Conservation (phyloP, 2,329 filamentous ascomycete species). For the Penicillium sp. region DNA sequence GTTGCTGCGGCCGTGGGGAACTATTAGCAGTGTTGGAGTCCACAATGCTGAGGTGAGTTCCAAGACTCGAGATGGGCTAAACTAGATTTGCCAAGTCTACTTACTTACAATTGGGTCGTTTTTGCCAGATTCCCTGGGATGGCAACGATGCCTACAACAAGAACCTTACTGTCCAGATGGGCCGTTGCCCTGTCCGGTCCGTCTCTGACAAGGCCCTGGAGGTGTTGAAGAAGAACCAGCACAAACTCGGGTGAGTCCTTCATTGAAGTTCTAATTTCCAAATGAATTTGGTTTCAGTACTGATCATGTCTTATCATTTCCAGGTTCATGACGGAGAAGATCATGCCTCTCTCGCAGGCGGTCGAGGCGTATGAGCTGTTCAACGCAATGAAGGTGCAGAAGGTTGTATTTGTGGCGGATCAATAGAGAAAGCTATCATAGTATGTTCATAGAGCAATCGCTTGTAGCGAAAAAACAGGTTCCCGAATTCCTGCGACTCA, state of each 20-base stretch:
- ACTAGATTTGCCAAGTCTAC: neutral
- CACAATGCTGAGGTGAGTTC: conserved; percentile 68
- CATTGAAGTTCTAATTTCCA: neutral
- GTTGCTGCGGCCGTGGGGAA: conserved; percentile 70
- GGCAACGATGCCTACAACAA: conserved; percentile 67
- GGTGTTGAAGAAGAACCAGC: conserved; percentile 66
- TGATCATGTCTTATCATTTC: neutral
- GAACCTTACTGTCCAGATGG: conserved; percentile 74
- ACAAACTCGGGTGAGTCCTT: conserved; percentile 62
- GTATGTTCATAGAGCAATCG: neutral
- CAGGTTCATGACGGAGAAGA: conserved; percentile 76
- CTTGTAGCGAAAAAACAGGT: neutral
- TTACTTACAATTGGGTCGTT: conserved; percentile 23
- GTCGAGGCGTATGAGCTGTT: conserved; percentile 71
- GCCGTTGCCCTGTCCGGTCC: conserved; percentile 72
- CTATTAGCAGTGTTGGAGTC: conserved; percentile 74
- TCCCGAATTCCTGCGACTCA: neutral
- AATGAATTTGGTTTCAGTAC: neutral
- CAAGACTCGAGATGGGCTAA: neutral
- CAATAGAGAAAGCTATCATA: conserved; percentile 28
- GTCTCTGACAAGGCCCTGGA: conserved; percentile 68
- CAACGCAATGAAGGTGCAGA: conserved; percentile 71
- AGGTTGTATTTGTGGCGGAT: conserved; percentile 66
- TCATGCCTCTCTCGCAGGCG: conserved; percentile 69
- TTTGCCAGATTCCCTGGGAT: conserved; percentile 63